These are phyloP conservation scores for Ceratocystis papillata DNA, from an alignment of 2,329 filamentous ascomycete species.

Conservation along the genomic window DNA sequence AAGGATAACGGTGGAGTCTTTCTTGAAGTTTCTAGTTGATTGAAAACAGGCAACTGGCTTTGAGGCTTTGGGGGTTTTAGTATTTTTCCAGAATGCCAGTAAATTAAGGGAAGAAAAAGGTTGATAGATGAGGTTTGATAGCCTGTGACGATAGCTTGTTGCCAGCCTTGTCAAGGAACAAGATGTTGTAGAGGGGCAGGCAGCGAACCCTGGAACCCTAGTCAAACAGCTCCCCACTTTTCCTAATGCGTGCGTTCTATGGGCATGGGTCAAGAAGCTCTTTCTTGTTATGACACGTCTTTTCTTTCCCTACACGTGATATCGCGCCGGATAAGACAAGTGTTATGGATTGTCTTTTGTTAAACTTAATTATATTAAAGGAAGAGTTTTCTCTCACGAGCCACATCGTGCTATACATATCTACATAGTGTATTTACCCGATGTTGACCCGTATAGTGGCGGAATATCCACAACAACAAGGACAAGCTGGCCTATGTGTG, in stretches of 20 bases:
- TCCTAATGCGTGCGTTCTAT: background rate
- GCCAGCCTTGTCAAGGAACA: slow-evolving; percentile 14
- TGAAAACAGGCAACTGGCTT: too few relatives aligned
- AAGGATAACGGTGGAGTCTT: background rate
- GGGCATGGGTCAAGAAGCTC: too few relatives aligned
- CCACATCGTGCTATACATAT: too few relatives aligned
- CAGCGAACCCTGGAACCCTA: background rate
- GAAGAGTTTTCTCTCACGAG: too few relatives aligned
- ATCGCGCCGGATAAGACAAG: background rate
- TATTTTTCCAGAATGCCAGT: too few relatives aligned
- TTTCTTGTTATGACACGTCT: background rate
- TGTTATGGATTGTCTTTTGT: too few relatives aligned
- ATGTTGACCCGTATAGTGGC: too few relatives aligned
- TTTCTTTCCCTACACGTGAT: background rate
- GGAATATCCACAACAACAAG: too few relatives aligned
- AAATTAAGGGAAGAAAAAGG: background rate
- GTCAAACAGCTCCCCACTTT: background rate
- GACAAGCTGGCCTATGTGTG: background rate
- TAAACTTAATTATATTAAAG: too few relatives aligned
- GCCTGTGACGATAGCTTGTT: slow-evolving; percentile 19
- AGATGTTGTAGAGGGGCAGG: background rate
- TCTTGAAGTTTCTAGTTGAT: too few relatives aligned
- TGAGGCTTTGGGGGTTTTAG: too few relatives aligned
- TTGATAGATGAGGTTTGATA: background rate
- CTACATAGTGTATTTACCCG: too few relatives aligned